Evolutionary conservation across 192 early-diverging fungal species (phyloP), one percentile per base, ranked within the genome.

Genomic region (Rhizophagus clarus): DNA sequence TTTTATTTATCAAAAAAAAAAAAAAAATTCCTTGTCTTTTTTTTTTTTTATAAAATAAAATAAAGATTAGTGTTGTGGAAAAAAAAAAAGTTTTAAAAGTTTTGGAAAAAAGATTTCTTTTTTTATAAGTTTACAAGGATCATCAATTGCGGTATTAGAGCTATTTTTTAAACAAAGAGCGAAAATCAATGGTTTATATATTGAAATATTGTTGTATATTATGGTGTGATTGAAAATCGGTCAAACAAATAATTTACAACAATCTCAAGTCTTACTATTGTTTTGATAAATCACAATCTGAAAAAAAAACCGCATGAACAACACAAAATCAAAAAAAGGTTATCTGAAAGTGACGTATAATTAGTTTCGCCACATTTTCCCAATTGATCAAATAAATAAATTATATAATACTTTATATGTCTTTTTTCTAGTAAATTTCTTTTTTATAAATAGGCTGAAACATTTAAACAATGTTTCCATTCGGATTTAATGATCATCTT

Each of bases 111-210:
- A 10, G 4, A 10, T 56, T 17, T 20, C 1, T 15, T 56, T 56
- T 20, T 56, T 56, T 56, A 56, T 56, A 56, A 17, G 51, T 56
- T 56, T 56, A 56, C 51, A 66, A 31, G 64, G 29, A 66, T 66
- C 22, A 62, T 62, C 64, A 66, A 29, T 66, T 66, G 64, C 29
- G 64, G 64, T 26, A 66, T 66, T 66, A 66, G 64, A 66, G 64
- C 61, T 62, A 62, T 17, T 12, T 26, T 31, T 66, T 66, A 66
- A 32, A 17, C 15, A 31, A 66, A 66, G 15, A 66, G 14, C 28
- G 32, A 66, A n/a, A 31, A 5, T 29, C 29, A 32, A 66, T 31
- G 51, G 51, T 56, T 56, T 56, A 20, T 56, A 56, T 56, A 56
- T 51, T 51, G 1, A 51, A 51, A 15, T 49, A 51, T 51, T 51